Percentiles rank a stretch among this genome's conserved stretches.
phyloP scores from a whole-genome alignment of 78 protist genomes.

The Trichosphaerium sp. region DNA sequence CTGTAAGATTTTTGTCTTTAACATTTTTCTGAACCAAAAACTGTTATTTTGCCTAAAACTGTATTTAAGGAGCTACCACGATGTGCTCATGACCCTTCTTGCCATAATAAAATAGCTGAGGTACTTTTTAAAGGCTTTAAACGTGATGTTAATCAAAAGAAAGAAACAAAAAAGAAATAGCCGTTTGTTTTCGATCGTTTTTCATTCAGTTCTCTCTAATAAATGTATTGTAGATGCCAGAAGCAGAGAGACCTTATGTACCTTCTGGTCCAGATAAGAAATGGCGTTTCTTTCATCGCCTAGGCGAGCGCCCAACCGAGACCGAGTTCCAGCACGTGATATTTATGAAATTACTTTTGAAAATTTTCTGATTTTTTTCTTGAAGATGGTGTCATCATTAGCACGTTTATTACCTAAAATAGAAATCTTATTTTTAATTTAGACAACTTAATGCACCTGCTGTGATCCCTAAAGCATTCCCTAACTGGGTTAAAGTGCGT shows the following conservation, averaged over 20 bases:
- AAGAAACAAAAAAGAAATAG: neutral
- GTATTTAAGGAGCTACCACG: neutral
- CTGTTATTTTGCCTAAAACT: conserved; percentile 42
- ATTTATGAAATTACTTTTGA: too few relatives aligned
- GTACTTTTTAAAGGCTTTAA: neutral
- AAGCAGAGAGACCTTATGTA: neutral
- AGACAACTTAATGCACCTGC: conserved; percentile 56
- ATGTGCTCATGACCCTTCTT: neutral
- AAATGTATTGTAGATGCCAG: conserved; percentile 1
- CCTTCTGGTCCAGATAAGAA: conserved; percentile 66
- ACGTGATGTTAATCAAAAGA: neutral
- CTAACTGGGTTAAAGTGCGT: conserved; percentile 42
- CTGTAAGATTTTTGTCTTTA: neutral
- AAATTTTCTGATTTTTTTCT: too few relatives aligned
- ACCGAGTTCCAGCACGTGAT: conserved; percentile 41
- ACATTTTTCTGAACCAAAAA: conserved; percentile 28
- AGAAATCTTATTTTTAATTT: too few relatives aligned
- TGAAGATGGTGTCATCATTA: too few relatives aligned
- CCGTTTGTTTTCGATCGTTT: neutral
- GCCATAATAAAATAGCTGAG: neutral
- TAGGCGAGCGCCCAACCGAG: conserved; percentile 66
- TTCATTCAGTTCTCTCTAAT: neutral
- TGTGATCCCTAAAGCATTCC: conserved; percentile 56
- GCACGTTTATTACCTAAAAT: too few relatives aligned
- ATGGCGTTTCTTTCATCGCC: conserved; percentile 83